Conservation (phyloP, 805 yeast species). For the Ascoidea asiatica region DNA sequence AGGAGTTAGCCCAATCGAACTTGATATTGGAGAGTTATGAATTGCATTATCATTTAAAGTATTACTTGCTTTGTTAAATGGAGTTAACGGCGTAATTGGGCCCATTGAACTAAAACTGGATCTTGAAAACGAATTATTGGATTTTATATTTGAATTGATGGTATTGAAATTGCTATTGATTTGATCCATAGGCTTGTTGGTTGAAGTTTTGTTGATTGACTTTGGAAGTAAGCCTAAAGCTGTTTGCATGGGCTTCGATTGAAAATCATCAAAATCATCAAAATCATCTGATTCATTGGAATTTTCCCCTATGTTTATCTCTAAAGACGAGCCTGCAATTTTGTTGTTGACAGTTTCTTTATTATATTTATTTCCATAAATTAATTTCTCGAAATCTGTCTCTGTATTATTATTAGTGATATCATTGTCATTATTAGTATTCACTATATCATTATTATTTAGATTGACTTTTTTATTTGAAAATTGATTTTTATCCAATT, state of each 20-base stretch:
- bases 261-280: slow-evolving; percentile 20
- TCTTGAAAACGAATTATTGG: no score
- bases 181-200: no score
- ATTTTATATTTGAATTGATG: no score
- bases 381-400: slow-evolving; percentile 6
- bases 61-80: no score
- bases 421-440: slow-evolving; percentile 12
- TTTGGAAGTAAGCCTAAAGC: no score
- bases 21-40: not conserved
- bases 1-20: slow-evolving; percentile 3
- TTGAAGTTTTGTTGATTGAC: no score
- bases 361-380: slow-evolving; percentile 14
- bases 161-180: no score
- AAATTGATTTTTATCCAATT: slow-evolving; percentile 13
- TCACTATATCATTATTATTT: not conserved
- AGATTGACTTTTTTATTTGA: not conserved
- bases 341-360: slow-evolving; percentile 9
- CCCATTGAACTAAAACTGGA: no score
- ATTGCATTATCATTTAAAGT: not conserved
- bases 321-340: slow-evolving; percentile 2
- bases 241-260: no score
- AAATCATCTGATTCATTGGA: slow-evolving; percentile 11
- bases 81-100: no score
- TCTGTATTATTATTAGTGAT: slow-evolving; percentile 14
- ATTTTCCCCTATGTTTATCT: not conserved